These are phyloP conservation scores for Aspergillus ostianus DNA, from an alignment of 495 filamentous ascomycete species.

Conservation along the genomic window DNA sequence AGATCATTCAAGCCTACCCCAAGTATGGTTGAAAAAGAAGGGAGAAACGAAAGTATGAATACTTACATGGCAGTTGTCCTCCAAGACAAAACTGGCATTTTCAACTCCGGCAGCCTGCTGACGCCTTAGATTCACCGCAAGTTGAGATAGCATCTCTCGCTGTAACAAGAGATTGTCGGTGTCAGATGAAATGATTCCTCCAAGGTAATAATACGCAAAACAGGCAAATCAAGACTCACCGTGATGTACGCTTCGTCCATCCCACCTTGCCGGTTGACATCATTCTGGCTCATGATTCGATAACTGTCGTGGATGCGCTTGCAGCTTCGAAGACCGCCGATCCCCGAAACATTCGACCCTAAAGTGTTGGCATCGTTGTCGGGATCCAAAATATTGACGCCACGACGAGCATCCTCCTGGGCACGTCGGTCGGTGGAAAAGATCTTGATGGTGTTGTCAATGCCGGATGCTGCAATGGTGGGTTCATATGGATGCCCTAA, in stretches of 20 bases:
- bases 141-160: constrained; percentile 59
- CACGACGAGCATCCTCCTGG: constrained; percentile 56
- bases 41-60: neutral
- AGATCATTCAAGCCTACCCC: neutral
- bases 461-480: constrained; percentile 66
- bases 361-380: constrained; percentile 36
- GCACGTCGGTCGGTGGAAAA: constrained; percentile 64
- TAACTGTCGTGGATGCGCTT: constrained; percentile 62
- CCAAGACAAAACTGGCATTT: constrained; percentile 26
- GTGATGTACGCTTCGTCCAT: constrained; percentile 62
- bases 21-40: neutral
- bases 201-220: no score
- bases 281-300: constrained; percentile 64
- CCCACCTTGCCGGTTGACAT: constrained; percentile 59
- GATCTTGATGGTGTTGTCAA: constrained; percentile 74
- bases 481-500: constrained; percentile 71
- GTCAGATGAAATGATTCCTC: constrained; percentile 20
- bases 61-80: constrained; percentile 33
- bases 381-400: constrained; percentile 53
- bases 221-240: constrained; percentile 41
- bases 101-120: constrained; percentile 27
- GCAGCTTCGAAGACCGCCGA: constrained; percentile 51
- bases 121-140: constrained; percentile 48
- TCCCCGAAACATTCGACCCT: constrained; percentile 16
- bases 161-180: constrained; percentile 19